Evolutionary conservation across 2,329 filamentous ascomycete genomes (phyloP).

Genomic region (Alternaria burnsii): DNA sequence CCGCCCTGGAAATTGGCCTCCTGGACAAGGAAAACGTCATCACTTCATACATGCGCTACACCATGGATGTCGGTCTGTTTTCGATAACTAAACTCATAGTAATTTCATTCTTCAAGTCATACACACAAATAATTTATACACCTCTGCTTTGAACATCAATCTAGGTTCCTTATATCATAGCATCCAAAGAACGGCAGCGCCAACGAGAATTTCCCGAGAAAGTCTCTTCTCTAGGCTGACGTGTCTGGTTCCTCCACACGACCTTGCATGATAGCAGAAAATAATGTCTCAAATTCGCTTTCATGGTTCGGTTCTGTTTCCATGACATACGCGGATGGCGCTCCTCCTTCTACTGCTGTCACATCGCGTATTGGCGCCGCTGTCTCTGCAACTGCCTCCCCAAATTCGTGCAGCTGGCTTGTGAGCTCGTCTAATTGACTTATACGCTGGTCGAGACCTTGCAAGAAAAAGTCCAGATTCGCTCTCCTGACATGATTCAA

Average conservation of each 20-base stretch:
- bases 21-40: not conserved
- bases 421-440: not conserved
- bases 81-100: not conserved
- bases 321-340: not conserved
- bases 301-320: not conserved
- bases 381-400: too few species aligned
- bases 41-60: fast-evolving
- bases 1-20: not conserved
- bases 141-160: not conserved
- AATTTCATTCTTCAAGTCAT: not conserved
- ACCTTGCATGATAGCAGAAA: not conserved
- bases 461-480: not conserved
- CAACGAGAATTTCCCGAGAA: not conserved
- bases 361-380: not conserved
- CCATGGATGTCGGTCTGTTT: not conserved
- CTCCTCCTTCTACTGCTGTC: not conserved
- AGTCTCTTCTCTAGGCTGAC: not conserved
- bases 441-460: not conserved
- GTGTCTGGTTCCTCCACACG: not conserved
- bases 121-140: not conserved
- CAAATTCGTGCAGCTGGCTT: not conserved
- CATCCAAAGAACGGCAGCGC: not conserved
- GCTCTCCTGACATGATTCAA: not conserved
- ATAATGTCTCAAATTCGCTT: not conserved
- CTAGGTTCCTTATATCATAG: not conserved